Conservation (phyloP, 495 filamentous ascomycete genomes). For the Lasiosphaeriaceae sp. region DNA sequence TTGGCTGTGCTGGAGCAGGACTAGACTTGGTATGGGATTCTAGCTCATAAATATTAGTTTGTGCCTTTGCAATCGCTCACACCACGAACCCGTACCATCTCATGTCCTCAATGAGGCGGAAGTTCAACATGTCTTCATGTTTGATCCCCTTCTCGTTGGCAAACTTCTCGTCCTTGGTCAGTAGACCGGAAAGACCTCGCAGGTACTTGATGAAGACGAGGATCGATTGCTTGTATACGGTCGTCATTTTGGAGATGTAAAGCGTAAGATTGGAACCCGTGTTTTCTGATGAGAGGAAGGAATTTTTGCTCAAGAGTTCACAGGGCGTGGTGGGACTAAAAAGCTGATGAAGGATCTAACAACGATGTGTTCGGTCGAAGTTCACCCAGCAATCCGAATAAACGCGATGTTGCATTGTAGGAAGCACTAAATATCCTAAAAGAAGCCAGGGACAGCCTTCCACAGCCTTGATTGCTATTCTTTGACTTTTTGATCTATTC, state of each 20-base stretch:
- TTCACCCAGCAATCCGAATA: too few relatives aligned
- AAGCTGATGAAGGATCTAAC: too few relatives aligned
- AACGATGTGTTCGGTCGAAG: too few relatives aligned
- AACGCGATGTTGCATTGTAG: too few relatives aligned
- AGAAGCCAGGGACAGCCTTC: too few relatives aligned
- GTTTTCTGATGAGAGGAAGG: too few relatives aligned
- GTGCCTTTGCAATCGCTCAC: not conserved
- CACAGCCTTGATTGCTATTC: too few relatives aligned
- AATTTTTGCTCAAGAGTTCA: too few relatives aligned
- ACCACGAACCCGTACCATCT: not conserved
- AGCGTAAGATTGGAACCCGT: too few relatives aligned
- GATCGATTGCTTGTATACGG: not conserved
- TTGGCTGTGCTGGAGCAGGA: not conserved
- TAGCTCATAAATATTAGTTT: not conserved
- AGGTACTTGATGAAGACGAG: not conserved
- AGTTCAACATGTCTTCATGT: not conserved
- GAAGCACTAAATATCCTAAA: too few relatives aligned
- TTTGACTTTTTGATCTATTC: too few relatives aligned
- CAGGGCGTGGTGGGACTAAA: too few relatives aligned
- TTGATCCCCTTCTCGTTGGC: not conserved
- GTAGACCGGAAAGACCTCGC: not conserved
- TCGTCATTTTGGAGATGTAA: not conserved
- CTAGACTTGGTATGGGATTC: not conserved
- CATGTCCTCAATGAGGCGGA: not conserved
- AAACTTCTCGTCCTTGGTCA: not conserved